Conservation (phyloP, 1,284 basidiomycete species). For the Cutaneotrichosporon sp. region DNA sequence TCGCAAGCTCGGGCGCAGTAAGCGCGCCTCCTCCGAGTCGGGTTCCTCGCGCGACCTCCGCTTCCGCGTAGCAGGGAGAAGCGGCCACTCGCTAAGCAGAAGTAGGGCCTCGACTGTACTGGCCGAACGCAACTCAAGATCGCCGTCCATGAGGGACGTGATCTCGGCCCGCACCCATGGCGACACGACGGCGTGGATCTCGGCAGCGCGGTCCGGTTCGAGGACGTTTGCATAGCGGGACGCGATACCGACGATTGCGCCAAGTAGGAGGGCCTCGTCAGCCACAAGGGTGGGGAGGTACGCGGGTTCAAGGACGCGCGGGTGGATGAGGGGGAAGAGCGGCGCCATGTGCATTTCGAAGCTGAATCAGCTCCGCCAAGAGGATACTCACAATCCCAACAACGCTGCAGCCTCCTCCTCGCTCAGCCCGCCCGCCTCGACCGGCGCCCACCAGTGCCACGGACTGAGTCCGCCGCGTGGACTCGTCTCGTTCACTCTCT, state of each 20-base stretch:
- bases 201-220: neutral
- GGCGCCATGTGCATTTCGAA: conserved; percentile 25
- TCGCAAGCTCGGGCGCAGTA: conserved; percentile 16
- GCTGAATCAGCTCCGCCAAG: conserved; percentile 4
- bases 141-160: conserved; percentile 19
- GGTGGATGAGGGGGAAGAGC: conserved; percentile 20
- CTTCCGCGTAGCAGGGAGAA: conserved; percentile 12
- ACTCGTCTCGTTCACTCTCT: too few species aligned
- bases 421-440: conserved; percentile 13
- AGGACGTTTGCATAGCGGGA: conserved; percentile 20
- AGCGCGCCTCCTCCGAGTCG: conserved; percentile 16
- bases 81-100: conserved; percentile 23
- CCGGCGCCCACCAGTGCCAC: conserved; percentile 7
- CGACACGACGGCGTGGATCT: conserved; percentile 14
- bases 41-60: neutral
- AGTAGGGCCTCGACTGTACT: conserved; percentile 22
- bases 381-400: conserved; percentile 13
- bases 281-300: conserved; percentile 19
- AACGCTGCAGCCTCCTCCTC: conserved; percentile 17
- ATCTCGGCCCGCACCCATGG: conserved; percentile 19
- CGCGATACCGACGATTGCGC: conserved; percentile 20
- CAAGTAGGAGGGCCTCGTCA: conserved; percentile 18
- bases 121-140: conserved; percentile 11
- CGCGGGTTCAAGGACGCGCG: conserved; percentile 14
- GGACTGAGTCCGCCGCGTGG: neutral